phyloP scores from a whole-genome alignment of 768 basidiomycete genomes.

The Phlebiopsis gigantea region DNA sequence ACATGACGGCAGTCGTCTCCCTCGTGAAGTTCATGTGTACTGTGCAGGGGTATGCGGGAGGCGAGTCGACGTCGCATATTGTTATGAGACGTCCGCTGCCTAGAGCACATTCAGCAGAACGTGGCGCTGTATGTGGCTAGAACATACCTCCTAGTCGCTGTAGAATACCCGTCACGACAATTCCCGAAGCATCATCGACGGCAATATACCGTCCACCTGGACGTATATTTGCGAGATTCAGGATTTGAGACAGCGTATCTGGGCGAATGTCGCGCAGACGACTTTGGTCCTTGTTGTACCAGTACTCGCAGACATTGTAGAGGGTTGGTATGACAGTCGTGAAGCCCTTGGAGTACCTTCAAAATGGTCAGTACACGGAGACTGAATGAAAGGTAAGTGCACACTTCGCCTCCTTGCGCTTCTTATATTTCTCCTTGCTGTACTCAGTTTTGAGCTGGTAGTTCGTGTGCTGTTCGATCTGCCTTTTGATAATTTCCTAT shows the following conservation, averaged over 20 bases:
- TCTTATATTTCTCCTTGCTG: conserved; percentile 97
- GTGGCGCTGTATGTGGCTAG: background rate
- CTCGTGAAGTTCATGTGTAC: conserved; percentile 81
- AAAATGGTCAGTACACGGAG: background rate
- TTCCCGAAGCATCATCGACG: conserved; percentile 88
- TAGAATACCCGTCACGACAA: conserved; percentile 79
- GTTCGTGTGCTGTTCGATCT: conserved; percentile 89
- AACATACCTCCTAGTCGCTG: conserved; percentile 78
- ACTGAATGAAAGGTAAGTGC: conserved; percentile 17
- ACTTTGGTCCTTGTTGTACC: conserved; percentile 79
- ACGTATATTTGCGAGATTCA: conserved; percentile 75
- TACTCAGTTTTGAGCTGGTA: conserved; percentile 96
- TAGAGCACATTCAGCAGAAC: conserved; percentile 24
- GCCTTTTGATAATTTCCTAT: conserved; percentile 94
- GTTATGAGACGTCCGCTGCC: conserved; percentile 79
- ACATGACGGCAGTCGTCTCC: conserved; percentile 48
- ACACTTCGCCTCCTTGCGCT: conserved; percentile 95
- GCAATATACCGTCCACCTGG: conserved; percentile 86
- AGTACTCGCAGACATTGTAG: conserved; percentile 84
- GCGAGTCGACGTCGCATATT: conserved; percentile 86
- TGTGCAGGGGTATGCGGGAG: conserved; percentile 85
- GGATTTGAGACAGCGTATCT: conserved; percentile 85
- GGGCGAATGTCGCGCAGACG: conserved; percentile 80
- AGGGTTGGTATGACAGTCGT: conserved; percentile 84
- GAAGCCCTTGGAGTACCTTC: conserved; percentile 82